Conservation (phyloP, 257 asterid species). For the Solanum acaule region DNA sequence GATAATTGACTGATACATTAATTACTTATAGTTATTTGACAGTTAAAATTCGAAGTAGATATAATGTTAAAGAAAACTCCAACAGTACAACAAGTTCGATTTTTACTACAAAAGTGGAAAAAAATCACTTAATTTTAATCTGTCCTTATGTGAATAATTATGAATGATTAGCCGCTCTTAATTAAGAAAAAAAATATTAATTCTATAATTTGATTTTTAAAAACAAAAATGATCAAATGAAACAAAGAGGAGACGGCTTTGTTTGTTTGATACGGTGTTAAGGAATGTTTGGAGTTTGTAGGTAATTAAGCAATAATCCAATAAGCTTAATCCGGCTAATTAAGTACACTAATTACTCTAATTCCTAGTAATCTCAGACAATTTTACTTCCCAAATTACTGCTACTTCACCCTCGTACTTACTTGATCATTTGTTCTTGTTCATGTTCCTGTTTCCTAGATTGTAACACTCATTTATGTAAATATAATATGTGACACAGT, state of each 20-base stretch:
- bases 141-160: background rate
- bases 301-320: conserved; percentile 14
- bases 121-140: background rate
- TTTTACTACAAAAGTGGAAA: background rate
- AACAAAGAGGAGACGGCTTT: conserved; percentile 24
- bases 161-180: conserved; percentile 1
- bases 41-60: background rate
- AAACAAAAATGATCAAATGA: background rate
- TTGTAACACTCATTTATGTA: background rate
- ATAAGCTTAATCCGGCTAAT: conserved; percentile 19
- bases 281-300: conserved; percentile 21
- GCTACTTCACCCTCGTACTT: background rate
- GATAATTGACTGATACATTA: background rate
- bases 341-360: background rate
- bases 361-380: background rate
- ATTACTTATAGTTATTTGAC: background rate
- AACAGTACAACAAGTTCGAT: background rate
- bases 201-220: background rate
- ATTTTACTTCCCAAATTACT: background rate
- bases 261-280: conserved; percentile 29
- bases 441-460: background rate
- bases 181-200: background rate
- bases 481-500: background rate
- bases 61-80: background rate
- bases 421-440: background rate